phyloP scores from a whole-genome alignment of 2,329 filamentous ascomycete genomes.

The Fusarium sp. region DNA sequence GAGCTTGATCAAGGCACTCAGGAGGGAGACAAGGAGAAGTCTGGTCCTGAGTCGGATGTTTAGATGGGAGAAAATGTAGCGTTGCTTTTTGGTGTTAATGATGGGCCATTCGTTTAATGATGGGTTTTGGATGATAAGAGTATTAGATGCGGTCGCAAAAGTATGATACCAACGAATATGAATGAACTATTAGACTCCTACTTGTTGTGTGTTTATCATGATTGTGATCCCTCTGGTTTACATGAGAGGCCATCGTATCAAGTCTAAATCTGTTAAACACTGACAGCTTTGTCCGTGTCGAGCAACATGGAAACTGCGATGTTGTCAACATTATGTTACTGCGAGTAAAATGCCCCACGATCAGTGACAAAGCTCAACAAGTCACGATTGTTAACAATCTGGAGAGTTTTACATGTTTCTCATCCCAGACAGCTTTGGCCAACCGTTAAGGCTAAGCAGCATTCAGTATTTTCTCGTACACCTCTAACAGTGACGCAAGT shows the following conservation, averaged over 20 bases:
- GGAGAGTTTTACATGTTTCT: not conserved
- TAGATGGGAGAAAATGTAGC: constrained; percentile 6
- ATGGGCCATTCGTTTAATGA: not conserved
- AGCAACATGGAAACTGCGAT: not conserved
- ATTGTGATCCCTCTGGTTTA: not conserved
- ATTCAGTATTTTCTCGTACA: not conserved
- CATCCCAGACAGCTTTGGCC: not conserved
- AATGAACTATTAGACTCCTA: not conserved
- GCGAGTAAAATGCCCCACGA: not conserved
- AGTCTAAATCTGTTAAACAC: too few relatives aligned
- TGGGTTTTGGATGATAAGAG: not conserved
- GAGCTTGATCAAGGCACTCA: constrained; percentile 4
- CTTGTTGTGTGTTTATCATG: not conserved
- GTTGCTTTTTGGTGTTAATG: not conserved
- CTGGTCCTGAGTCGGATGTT: constrained; percentile 7
- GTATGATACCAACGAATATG: not conserved
- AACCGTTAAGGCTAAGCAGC: not conserved
- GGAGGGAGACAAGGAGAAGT: constrained; percentile 5
- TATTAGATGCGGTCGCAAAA: not conserved
- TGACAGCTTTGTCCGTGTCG: not conserved
- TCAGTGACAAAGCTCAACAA: not conserved
- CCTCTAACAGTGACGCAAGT: not conserved
- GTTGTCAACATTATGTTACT: not conserved
- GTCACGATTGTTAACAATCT: not conserved
- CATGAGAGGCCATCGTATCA: not conserved